Conservation (phyloP, 1,284 basidiomycete genomes). For the Melampsora occidentalis region DNA sequence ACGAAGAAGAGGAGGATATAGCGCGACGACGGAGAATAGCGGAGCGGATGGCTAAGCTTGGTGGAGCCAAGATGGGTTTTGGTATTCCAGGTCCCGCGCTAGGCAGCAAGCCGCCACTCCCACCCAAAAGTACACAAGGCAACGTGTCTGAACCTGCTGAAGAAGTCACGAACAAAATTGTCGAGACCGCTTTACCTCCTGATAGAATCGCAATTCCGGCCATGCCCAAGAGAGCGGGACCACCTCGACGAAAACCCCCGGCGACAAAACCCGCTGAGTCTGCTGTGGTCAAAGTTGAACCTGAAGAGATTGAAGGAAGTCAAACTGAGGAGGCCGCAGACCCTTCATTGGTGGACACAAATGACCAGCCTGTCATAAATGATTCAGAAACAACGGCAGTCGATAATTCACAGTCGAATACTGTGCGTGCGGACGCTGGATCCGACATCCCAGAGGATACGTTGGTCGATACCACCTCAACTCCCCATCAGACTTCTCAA, state of each 20-base stretch:
- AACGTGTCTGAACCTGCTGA: neutral
- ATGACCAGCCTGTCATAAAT: neutral
- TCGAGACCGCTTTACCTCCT: constrained; percentile 27
- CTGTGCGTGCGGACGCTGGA: neutral
- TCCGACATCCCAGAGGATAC: neutral
- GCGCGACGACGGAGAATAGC: constrained; percentile 36
- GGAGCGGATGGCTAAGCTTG: constrained; percentile 41
- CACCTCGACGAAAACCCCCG: constrained; percentile 36
- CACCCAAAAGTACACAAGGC: constrained; percentile 2
- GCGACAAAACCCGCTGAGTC: constrained; percentile 6
- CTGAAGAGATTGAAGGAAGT: neutral
- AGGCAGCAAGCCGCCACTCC: constrained; percentile 15
- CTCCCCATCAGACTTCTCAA: neutral
- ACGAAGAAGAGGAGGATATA: constrained; percentile 33
- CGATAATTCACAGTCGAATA: neutral
- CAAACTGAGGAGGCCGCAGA: neutral
- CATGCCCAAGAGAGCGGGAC: constrained; percentile 35
- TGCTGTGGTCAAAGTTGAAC: neutral
- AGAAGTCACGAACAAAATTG: neutral
- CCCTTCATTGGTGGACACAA: neutral
- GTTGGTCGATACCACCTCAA: neutral
- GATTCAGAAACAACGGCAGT: neutral
- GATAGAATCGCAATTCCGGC: constrained; percentile 35
- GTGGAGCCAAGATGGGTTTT: constrained; percentile 43
- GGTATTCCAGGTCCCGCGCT: constrained; percentile 33